Base-by-base conservation (phyloP, 441 rosid species). In the Gossypium trilobum region DNA sequence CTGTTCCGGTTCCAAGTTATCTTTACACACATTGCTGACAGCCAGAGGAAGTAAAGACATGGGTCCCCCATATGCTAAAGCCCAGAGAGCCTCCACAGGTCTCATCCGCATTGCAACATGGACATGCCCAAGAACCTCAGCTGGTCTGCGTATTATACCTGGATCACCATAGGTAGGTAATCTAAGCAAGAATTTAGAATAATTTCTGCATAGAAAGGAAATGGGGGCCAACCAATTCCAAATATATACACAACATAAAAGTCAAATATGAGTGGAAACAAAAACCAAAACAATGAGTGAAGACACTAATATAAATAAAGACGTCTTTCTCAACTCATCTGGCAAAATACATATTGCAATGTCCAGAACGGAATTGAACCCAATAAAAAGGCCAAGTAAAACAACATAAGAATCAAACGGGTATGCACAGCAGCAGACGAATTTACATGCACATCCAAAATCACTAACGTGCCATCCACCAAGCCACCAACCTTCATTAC, bases 41-140 rank as follows among this genome's bases (percentile, higher is more conserved):
- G 82, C 85, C 77, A 96, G 64, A 82, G 99, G 98, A 86, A 96
- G 97, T 78, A 93, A 82, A 74, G 92, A 88, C 91, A 96, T 79
- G 74, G 99, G 98, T 58, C 99, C 99, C 72, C 99, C 99, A 79
- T 88, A 85, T 61, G 97, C 91, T 82, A 93, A 82, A 50, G 99
- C 99, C 99, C 99, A 93, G 71, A 96, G 78, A 74, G 98, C 91
- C 79, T 96, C 96, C 79, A 83, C 90, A 4, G 99, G 87, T 78
- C 89, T 87, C 87, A 87, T 87, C 85, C 98, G 86, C 36, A 86
- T 82, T 48, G 97, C 98, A 78, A 96, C 91, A 86, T 91, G 91
- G 52, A 93, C 98, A 87, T 96, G 99, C 83, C 99, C 99, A 74
- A 96, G 98, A 80, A 96, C 96, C 86, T 96, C 99, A 59, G 95